Conservation (phyloP, 108 stramenopile genomes). For the Skeletonema menzelii region DNA sequence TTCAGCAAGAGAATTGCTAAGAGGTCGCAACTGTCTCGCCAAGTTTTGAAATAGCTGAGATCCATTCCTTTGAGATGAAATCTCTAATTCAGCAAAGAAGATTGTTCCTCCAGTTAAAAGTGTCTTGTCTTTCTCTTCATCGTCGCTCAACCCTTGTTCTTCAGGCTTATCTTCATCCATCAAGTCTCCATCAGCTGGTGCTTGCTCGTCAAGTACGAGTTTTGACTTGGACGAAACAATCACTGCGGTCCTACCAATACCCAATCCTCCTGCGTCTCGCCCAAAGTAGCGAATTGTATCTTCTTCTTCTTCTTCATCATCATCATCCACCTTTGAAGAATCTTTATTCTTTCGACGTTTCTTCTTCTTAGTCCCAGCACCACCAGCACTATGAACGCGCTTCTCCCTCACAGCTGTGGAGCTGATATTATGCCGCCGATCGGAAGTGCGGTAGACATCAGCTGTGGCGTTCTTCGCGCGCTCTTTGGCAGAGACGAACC, state of each 20-base stretch:
- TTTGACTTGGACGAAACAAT: conserved; percentile 29
- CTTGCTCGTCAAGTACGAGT: conserved; percentile 1
- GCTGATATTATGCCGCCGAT: conserved; percentile 60
- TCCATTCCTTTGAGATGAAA: conserved; percentile 78
- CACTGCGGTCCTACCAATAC: conserved; percentile 44
- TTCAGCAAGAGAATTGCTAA: conserved; percentile 80
- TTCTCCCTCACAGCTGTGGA: conserved; percentile 73
- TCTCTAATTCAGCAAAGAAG: conserved; percentile 74
- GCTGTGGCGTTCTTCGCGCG: conserved; percentile 75
- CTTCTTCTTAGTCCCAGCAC: conserved; percentile 18
- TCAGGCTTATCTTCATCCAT: conserved; percentile 17
- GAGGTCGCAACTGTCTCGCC: conserved; percentile 60
- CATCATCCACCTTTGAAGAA: not conserved
- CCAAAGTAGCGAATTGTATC: conserved; percentile 34
- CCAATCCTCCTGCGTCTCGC: conserved; percentile 39
- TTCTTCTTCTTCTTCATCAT: conserved; percentile 3
- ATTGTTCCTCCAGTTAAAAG: conserved; percentile 52
- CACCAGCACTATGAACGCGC: conserved; percentile 60
- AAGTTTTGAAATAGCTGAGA: conserved; percentile 76
- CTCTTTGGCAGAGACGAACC: conserved; percentile 67
- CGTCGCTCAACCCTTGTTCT: conserved; percentile 16
- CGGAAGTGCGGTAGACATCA: conserved; percentile 81
- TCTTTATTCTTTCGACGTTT: conserved; percentile 22
- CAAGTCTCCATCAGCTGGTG: not conserved
- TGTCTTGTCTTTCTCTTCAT: conserved; percentile 28